Percentiles rank a stretch among this genome's conserved stretches.
Evolutionary conservation across 2,329 filamentous ascomycete genomes (phyloP).

Genomic region (Hypomyces rosellus): DNA sequence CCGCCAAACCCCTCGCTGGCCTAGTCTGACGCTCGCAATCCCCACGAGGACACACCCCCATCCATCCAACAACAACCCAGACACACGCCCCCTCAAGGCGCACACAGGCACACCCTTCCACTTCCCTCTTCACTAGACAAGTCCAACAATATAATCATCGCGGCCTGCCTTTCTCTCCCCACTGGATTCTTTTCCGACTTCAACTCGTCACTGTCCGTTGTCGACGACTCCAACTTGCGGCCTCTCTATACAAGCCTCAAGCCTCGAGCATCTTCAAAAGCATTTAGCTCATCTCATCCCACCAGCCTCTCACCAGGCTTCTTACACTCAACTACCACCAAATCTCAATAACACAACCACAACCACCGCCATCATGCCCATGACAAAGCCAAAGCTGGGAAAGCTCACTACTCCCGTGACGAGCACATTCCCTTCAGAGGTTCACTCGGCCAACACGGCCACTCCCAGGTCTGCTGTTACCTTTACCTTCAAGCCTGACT

Average conservation of each 20-base stretch:
- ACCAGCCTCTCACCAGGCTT: not conserved
- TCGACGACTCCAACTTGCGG: constrained; percentile 4
- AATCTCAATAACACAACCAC: constrained; percentile 1
- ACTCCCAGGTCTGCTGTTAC: constrained; percentile 56
- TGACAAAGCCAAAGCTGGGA: constrained; percentile 52
- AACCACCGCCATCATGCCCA: constrained; percentile 39
- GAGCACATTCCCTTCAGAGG: constrained; percentile 55
- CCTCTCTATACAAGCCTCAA: constrained; percentile 5
- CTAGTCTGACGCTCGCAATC: constrained; percentile 10
- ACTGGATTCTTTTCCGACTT: constrained; percentile 9
- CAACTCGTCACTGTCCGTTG: constrained; percentile 9
- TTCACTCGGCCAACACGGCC: constrained; percentile 56
- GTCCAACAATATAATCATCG: constrained; percentile 9
- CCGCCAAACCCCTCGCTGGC: constrained; percentile 16
- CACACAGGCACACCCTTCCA: constrained; percentile 9
- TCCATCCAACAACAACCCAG: not conserved
- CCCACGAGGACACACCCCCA: constrained; percentile 3
- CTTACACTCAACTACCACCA: no score
- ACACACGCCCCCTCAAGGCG: constrained; percentile 2
- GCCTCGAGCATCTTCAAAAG: not conserved
- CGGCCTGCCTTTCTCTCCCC: constrained; percentile 11
- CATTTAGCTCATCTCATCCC: not conserved
- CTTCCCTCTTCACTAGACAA: constrained; percentile 10
- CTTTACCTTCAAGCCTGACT: constrained; percentile 34
- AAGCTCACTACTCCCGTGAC: constrained; percentile 58